A percentile compares a stretch with the other conserved stretches of the same genome.
Evolutionary conservation across 495 filamentous ascomycete species (phyloP).

Genomic region (Pyrenopolyporus hunteri): DNA sequence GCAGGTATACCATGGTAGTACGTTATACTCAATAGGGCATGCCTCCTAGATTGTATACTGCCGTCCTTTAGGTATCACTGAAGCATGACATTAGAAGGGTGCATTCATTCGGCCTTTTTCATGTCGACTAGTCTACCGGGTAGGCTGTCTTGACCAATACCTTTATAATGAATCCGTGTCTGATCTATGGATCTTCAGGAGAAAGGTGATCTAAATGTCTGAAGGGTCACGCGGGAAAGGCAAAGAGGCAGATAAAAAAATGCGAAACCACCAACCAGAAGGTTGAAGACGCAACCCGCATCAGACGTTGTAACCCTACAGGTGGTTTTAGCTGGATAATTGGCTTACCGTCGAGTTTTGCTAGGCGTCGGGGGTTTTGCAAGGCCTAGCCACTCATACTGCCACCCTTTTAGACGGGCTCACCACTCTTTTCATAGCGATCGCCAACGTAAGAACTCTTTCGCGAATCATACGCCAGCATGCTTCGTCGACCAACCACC

Average conservation of each 20-base stretch:
- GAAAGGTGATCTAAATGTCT: constrained; percentile 32
- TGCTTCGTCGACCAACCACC: constrained; percentile 1
- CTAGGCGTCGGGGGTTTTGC: constrained; percentile 24
- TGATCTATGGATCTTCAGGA: constrained; percentile 8
- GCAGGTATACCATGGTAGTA: constrained; percentile 9
- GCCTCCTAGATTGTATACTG: too few species aligned
- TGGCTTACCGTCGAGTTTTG: constrained; percentile 21
- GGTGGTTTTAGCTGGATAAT: constrained; percentile 21
- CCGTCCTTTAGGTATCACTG: too few species aligned
- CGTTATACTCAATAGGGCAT: too few species aligned
- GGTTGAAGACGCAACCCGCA: constrained; percentile 20
- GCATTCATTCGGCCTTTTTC: background rate
- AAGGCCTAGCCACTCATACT: constrained; percentile 6
- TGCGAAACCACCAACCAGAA: constrained; percentile 33
- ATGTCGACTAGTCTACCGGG: background rate
- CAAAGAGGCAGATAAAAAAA: constrained; percentile 16
- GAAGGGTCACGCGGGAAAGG: constrained; percentile 19
- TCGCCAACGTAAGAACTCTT: constrained; percentile 13
- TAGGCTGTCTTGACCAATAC: background rate
- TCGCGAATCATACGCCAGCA: constrained; percentile 18
- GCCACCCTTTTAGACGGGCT: background rate
- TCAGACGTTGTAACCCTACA: constrained; percentile 20
- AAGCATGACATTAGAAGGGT: background rate
- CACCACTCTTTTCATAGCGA: background rate
- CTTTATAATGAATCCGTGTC: too few species aligned